Evolutionary conservation across 1,139 yeast species (phyloP), one percentile per base, ranked within the genome.

Genomic region (Cylindricascospora bacillispora): DNA sequence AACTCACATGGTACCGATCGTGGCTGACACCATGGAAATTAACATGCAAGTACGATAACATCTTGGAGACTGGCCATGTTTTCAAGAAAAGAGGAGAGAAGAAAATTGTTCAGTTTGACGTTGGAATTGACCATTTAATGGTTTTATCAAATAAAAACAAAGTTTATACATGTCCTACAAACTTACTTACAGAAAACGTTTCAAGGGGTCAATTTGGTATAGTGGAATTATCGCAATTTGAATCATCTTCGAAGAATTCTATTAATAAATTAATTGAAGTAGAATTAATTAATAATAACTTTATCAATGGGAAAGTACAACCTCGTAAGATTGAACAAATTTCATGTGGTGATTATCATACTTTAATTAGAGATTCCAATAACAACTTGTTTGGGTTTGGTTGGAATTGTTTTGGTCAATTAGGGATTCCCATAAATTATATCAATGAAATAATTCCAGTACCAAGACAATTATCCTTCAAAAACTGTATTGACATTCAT

Each of bases 301-400:
- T 24, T 16, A 12, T 17, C 6, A 37, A 34, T 3, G 42, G 62
- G n/a, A 38, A 41, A n/a, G n/a, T 20, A 6, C 25, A 6, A 16
- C 62, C 65, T 3, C 62, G 86, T 32, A 40, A 43, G 3, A 72
- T 82, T 35, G 56, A 51, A 5, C 62, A 69, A 41, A 66, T 86
- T 28, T 82, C 93, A 1, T 61, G 79, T 33, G 97, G 97, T 2
- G 64, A 65, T 29, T 65, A 62, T 49, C 94, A 83, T 56, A 72
- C 83, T 6, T 49, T 85, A 17, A 92, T 73, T 2, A 52, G 68
- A 18, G 89, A 82, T 41, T 44, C 59, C 2, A 49, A 62, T 15
- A 92, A 89, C 11, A 63, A 65, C 35, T 59, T 83, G 12, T 80
- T 78, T 70, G 68, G 85, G 1, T 86, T 93, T 71, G 98, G 98